These are phyloP conservation scores for Kalaharituber pfeilii DNA, from an alignment of 2,329 filamentous ascomycete species.

Conservation along the genomic window DNA sequence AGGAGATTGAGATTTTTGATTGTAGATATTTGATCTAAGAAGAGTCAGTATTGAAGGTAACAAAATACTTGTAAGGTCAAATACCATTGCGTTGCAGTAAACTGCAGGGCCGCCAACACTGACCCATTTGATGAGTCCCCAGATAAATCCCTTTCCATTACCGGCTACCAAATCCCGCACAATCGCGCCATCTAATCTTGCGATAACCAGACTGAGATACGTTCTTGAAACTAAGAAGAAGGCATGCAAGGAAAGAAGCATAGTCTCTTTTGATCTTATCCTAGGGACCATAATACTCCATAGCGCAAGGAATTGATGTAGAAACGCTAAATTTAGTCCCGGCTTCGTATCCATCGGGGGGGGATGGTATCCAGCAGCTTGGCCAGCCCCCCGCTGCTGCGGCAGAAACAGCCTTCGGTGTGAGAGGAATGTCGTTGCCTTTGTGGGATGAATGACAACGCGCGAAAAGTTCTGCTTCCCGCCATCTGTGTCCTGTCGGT, in stretches of 20 bases:
- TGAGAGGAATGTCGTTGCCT: slow-evolving; percentile 86
- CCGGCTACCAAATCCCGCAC: slow-evolving; percentile 92
- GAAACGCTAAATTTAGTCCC: slow-evolving; percentile 81
- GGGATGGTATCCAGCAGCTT: slow-evolving; percentile 38
- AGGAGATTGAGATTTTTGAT: slow-evolving; percentile 94
- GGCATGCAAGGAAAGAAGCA: slow-evolving; percentile 71
- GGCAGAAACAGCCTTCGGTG: slow-evolving; percentile 86
- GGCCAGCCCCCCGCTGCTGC: slow-evolving; percentile 37
- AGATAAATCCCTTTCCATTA: slow-evolving; percentile 71
- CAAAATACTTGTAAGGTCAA: background rate
- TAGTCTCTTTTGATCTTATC: slow-evolving; percentile 91
- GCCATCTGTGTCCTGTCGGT: background rate
- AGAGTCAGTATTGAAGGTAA: background rate
- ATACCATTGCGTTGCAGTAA: slow-evolving; percentile 80
- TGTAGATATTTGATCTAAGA: slow-evolving; percentile 75
- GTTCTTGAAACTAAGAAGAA: slow-evolving; percentile 81
- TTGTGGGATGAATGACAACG: slow-evolving; percentile 78
- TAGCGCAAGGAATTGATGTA: slow-evolving; percentile 90
- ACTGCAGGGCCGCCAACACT: slow-evolving; percentile 84
- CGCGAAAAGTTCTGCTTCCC: slow-evolving; percentile 63
- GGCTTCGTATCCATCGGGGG: slow-evolving; percentile 84
- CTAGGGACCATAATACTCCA: slow-evolving; percentile 95
- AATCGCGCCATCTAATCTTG: slow-evolving; percentile 84
- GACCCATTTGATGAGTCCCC: slow-evolving; percentile 88
- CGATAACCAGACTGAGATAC: slow-evolving; percentile 84